Evolutionary conservation across 306 rosid genomes (phyloP).

Genomic region (Canavalia gladiata): DNA sequence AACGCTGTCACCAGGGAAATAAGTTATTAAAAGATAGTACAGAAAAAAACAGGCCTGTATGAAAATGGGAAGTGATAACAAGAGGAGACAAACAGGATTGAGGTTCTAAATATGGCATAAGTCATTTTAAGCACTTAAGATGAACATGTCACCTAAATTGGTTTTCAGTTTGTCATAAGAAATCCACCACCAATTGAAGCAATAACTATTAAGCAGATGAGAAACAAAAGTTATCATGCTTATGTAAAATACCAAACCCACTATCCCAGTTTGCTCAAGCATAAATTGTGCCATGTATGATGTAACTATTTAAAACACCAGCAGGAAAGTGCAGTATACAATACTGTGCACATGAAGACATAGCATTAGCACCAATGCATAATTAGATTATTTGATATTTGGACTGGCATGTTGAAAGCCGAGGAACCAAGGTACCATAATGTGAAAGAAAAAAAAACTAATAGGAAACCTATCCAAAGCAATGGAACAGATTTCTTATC

Average conservation of each 20-base stretch:
- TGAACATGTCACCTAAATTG: neutral
- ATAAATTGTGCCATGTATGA: neutral
- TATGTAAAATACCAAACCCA: conserved; percentile 12
- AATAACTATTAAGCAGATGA: conserved; percentile 20
- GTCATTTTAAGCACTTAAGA: neutral
- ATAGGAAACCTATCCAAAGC: neutral
- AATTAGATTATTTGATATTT: neutral
- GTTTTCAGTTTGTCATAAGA: neutral
- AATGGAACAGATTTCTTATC: conserved; percentile 5
- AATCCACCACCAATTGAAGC: conserved; percentile 22
- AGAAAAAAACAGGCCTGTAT: conserved; percentile 1
- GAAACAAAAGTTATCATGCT: conserved; percentile 16
- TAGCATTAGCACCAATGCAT: neutral
- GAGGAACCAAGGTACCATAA: neutral
- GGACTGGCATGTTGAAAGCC: conserved; percentile 9
- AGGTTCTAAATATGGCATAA: neutral
- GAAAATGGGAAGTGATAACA: neutral
- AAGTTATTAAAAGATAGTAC: conserved; percentile 29
- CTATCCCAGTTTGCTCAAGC: conserved; percentile 1
- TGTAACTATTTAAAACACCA: neutral
- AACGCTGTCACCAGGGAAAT: conserved; percentile 72
- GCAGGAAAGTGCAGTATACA: neutral
- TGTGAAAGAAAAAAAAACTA: neutral
- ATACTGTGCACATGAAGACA: neutral
- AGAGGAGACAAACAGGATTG: neutral